Evolutionary conservation across 2,329 filamentous ascomycete species (phyloP).

Genomic region (Paecilomyces formosus): DNA sequence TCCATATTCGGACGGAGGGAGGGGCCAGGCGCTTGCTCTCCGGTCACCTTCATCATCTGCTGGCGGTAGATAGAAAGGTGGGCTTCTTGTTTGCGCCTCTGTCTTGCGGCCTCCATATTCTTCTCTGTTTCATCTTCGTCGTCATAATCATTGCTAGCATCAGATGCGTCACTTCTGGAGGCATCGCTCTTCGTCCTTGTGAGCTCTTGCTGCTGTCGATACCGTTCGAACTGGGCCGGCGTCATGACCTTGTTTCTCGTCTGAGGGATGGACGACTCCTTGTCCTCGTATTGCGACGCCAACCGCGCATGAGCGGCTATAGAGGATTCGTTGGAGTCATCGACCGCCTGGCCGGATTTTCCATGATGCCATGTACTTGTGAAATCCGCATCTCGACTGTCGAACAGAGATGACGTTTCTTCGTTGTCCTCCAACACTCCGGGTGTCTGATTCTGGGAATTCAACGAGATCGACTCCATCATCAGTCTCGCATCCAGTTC

Average conservation of each 20-base stretch:
- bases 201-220: slow-evolving; percentile 62
- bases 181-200: slow-evolving; percentile 49
- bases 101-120: slow-evolving; percentile 62
- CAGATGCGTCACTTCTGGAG: slow-evolving; percentile 46
- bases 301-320: slow-evolving; percentile 38
- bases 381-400: slow-evolving; percentile 8
- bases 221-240: slow-evolving; percentile 75
- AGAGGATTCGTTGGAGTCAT: slow-evolving; percentile 1
- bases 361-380: slow-evolving; percentile 5
- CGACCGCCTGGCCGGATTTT: slow-evolving; percentile 1
- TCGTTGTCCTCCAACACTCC: slow-evolving; percentile 13
- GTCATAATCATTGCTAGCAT: slow-evolving; percentile 61
- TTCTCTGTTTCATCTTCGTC: slow-evolving; percentile 76
- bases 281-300: slow-evolving; percentile 39
- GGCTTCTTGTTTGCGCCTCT: slow-evolving; percentile 80
- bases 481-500: slow-evolving; percentile 35
- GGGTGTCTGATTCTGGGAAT: slow-evolving; percentile 14
- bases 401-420: slow-evolving; percentile 20
- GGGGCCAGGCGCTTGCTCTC: slow-evolving; percentile 52
- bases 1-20: slow-evolving; percentile 49
- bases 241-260: slow-evolving; percentile 76
- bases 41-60: slow-evolving; percentile 94
- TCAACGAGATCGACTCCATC: slow-evolving; percentile 23
- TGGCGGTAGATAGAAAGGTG: slow-evolving; percentile 85
- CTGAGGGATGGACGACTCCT: slow-evolving; percentile 24